These are phyloP conservation scores for Paraphaeosphaeria minitans DNA, from an alignment of 2,329 filamentous ascomycete genomes.

Conservation along the genomic window DNA sequence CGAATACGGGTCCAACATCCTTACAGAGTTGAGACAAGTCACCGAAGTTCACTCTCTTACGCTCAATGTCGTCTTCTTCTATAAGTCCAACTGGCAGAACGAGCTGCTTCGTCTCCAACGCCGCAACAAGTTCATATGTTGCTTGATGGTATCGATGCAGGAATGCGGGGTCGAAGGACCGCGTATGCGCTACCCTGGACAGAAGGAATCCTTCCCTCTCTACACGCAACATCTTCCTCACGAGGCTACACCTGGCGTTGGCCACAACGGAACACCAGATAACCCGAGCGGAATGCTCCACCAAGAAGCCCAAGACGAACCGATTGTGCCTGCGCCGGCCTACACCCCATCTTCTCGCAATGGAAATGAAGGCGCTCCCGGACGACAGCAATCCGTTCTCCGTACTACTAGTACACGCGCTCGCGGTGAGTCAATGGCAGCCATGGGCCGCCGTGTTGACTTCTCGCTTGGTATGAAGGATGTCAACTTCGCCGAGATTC, in stretches of 20 bases:
- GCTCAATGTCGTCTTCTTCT: conserved; percentile 94
- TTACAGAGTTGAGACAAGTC: conserved; percentile 81
- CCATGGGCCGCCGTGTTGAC: conserved; percentile 68
- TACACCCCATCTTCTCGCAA: conserved; percentile 13
- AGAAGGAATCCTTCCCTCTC: conserved; percentile 69
- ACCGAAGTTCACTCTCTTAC: conserved; percentile 83
- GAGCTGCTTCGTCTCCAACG: conserved; percentile 86
- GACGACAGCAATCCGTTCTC: conserved; percentile 59
- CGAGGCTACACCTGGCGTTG: conserved; percentile 48
- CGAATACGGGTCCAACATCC: conserved; percentile 83
- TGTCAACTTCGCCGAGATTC: conserved; percentile 62
- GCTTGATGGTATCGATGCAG: conserved; percentile 84
- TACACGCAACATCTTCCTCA: conserved; percentile 62
- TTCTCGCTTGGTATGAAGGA: conserved; percentile 72
- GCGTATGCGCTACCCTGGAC: conserved; percentile 72
- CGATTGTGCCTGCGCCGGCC: conserved; percentile 48
- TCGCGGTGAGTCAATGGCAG: conserved; percentile 62
- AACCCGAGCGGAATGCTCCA: conserved; percentile 48
- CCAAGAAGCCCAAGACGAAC: conserved; percentile 47
- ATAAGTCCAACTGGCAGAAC: conserved; percentile 97
- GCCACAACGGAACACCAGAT: conserved; percentile 52
- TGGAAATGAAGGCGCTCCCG: conserved; percentile 13
- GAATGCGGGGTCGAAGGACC: conserved; percentile 86
- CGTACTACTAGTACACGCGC: conserved; percentile 55
- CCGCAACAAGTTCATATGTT: conserved; percentile 92